A percentile compares a stretch with the other conserved stretches of the same genome.
phyloP scores from a whole-genome alignment of 2,329 filamentous ascomycete genomes.

The Alternaria postmessia region DNA sequence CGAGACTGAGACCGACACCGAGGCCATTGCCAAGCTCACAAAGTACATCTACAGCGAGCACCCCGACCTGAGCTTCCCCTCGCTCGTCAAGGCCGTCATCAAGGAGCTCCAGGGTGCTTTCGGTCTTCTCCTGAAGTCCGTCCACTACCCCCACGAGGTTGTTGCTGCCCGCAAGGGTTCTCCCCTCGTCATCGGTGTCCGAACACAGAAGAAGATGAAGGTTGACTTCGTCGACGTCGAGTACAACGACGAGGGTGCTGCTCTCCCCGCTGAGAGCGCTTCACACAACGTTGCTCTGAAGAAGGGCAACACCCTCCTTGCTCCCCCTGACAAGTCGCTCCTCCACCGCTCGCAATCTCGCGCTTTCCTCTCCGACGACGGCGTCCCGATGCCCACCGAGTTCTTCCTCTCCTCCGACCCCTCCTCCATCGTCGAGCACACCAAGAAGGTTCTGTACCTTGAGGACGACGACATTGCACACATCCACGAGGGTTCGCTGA shows the following conservation, averaged over 20 bases:
- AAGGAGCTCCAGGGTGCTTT: conserved; percentile 98
- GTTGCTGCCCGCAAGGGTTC: conserved; percentile 98
- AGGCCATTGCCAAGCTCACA: conserved; percentile 98
- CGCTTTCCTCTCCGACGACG: conserved; percentile 98
- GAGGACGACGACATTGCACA: conserved; percentile 99
- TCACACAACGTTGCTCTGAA: conserved; percentile 97
- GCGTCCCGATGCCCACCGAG: conserved; percentile 95
- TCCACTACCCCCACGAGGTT: conserved; percentile 97
- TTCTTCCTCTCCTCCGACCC: conserved; percentile 99
- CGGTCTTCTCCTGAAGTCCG: conserved; percentile 95
- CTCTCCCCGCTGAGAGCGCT: conserved; percentile 88
- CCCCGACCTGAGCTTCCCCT: conserved; percentile 93
- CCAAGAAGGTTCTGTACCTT: conserved; percentile 99
- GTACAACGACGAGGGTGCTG: conserved; percentile 81
- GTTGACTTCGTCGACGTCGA: conserved; percentile 99
- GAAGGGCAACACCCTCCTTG: conserved; percentile 73
- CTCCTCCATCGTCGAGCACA: conserved; percentile 98
- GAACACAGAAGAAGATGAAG: conserved; percentile 99
- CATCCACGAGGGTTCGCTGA: conserved; percentile 98
- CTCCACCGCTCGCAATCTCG: conserved; percentile 98
- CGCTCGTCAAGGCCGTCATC: conserved; percentile 96
- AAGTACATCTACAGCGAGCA: conserved; percentile 98
- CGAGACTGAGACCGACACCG: conserved; percentile 98
- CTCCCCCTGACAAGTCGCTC: conserved; percentile 95
- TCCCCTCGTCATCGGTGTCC: conserved; percentile 94